phyloP scores from a whole-genome alignment of 768 basidiomycete genomes.

The Heimioporus sp. region DNA sequence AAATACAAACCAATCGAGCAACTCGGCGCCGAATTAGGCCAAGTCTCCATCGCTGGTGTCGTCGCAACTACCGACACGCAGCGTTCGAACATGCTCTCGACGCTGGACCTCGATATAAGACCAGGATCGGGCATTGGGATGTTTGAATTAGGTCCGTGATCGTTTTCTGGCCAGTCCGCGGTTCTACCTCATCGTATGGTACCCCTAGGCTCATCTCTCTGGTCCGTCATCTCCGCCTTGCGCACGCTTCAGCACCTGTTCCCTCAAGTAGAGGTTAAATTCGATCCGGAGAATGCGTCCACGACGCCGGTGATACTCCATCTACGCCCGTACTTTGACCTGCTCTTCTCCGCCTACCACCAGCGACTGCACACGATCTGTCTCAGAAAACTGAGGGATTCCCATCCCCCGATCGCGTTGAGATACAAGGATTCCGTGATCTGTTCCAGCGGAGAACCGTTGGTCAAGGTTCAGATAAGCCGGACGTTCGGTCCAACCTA shows the following conservation, averaged over 20 bases:
- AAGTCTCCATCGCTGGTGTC: too few relatives aligned
- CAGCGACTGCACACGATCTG: conserved; percentile 81
- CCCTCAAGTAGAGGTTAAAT: conserved; percentile 82
- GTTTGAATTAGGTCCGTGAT: conserved; percentile 64
- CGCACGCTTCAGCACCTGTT: conserved; percentile 65
- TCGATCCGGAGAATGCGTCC: conserved; percentile 67
- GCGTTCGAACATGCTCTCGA: conserved; percentile 51
- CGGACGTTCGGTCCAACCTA: conserved; percentile 83
- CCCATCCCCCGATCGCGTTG: conserved; percentile 63
- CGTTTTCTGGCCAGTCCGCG: neutral
- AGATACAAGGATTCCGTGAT: conserved; percentile 65
- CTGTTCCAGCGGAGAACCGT: conserved; percentile 57
- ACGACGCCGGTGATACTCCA: conserved; percentile 77
- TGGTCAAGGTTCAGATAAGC: conserved; percentile 64
- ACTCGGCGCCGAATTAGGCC: too few relatives aligned
- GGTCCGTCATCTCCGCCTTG: conserved; percentile 71
- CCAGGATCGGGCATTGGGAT: conserved; percentile 76
- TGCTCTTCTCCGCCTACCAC: conserved; percentile 78
- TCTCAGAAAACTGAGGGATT: conserved; percentile 63
- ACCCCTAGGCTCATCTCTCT: conserved; percentile 65
- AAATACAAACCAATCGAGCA: too few relatives aligned
- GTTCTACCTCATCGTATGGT: neutral
- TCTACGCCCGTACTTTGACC: conserved; percentile 76
- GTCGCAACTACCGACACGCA: too few relatives aligned
- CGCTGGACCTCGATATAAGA: conserved; percentile 70